A percentile compares a stretch with the other conserved stretches of the same genome.
Evolutionary conservation across 768 basidiomycete genomes (phyloP).

Genomic region (Strobilomyces confusus): DNA sequence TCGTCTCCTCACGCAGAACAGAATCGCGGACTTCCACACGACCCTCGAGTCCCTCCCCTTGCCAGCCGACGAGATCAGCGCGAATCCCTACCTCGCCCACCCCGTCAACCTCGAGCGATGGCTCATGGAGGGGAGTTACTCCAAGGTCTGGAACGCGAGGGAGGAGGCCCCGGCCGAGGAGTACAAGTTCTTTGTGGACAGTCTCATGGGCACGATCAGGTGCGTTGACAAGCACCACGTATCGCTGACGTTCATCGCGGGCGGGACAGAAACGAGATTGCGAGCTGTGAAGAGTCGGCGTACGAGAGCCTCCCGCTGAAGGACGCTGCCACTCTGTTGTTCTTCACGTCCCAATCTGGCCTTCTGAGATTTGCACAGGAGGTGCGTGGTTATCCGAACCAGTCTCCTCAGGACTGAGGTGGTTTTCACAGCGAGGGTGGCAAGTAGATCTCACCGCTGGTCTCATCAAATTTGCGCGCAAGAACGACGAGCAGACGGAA

Average conservation of each 20-base stretch:
- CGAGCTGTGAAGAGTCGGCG: conserved; percentile 91
- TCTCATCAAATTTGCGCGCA: conserved; percentile 74
- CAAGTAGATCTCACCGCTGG: conserved; percentile 68
- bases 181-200: conserved; percentile 92
- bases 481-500: conserved; percentile 77
- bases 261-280: conserved; percentile 82
- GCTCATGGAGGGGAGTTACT: conserved; percentile 99
- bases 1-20: conserved; percentile 89
- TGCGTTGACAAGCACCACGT: conserved; percentile 29
- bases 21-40: conserved; percentile 97
- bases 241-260: conserved; percentile 1
- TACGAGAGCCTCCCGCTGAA: conserved; percentile 88
- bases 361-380: conserved; percentile 77
- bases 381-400: conserved; percentile 39
- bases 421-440: conserved; percentile 66
- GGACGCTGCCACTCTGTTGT: conserved; percentile 87
- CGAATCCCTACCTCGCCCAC: conserved; percentile 74
- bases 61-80: conserved; percentile 60
- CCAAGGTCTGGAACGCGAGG: conserved; percentile 95
- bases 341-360: conserved; percentile 82
- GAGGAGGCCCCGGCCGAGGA: conserved; percentile 91
- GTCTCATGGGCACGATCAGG: conserved; percentile 93
- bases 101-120: conserved; percentile 92
- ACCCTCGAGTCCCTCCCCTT: conserved; percentile 85
- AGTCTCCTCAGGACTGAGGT: background rate